Percentiles rank a stretch among this genome's conserved stretches.
These are phyloP conservation scores for Hondaea fermentalgiana DNA, from an alignment of 108 stramenopile genomes.

Conservation along the genomic window DNA sequence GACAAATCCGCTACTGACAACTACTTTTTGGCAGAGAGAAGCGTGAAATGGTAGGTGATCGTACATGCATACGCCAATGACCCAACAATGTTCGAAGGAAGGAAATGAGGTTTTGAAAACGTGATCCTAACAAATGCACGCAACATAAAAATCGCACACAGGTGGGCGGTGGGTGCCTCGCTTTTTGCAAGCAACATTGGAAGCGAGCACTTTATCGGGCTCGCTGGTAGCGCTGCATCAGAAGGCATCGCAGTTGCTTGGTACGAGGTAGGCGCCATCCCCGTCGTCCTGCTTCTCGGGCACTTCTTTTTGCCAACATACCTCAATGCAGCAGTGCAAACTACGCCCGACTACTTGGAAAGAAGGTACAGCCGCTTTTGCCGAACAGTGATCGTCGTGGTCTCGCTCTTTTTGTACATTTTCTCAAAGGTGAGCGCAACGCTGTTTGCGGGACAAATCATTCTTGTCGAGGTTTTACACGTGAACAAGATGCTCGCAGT, in stretches of 20 bases:
- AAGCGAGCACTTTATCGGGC: slow-evolving; percentile 8
- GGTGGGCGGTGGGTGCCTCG: not conserved
- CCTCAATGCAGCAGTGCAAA: not conserved
- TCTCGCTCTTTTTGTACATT: not conserved
- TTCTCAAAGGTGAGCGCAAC: slow-evolving; percentile 7
- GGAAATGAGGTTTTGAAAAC: not conserved
- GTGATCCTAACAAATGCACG: not conserved
- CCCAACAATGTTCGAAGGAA: not conserved
- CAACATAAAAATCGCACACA: not conserved
- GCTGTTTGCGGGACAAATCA: not conserved
- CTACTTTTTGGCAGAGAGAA: not conserved
- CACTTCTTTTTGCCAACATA: not conserved
- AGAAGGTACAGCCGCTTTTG: not conserved
- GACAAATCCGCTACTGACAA: not conserved
- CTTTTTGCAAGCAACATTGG: not conserved
- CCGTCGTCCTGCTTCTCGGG: not conserved
- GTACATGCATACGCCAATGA: not conserved
- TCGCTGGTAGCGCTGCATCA: not conserved
- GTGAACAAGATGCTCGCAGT: not conserved
- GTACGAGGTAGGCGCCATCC: slow-evolving; percentile 7
- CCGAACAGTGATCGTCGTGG: not conserved
- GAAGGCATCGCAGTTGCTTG: not conserved
- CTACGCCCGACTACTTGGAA: not conserved
- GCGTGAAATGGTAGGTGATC: not conserved
- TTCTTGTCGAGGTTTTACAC: not conserved